Evolutionary conservation across 192 early-diverging fungal genomes (phyloP), one percentile per base, ranked within the genome.

Genomic region (Jimgerdemannia lactiflua): DNA sequence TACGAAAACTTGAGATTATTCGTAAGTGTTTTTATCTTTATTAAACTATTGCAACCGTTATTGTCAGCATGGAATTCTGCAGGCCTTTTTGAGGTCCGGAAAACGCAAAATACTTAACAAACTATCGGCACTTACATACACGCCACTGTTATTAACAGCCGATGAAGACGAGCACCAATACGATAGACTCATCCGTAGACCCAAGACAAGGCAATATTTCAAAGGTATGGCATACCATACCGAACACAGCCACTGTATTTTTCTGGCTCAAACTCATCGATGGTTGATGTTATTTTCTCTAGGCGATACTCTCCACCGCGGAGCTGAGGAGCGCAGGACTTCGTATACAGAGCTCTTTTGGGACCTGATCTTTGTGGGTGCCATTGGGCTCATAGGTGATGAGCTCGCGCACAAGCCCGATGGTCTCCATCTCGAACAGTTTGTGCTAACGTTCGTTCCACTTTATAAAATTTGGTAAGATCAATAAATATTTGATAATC

Each of bases 331-430:
- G 70, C 49, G 76, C 68, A 29, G 4, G 43, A 10, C 67, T 4
- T 73, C 65, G 65, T 65, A 66, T 68, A 74, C 71, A 4, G 76
- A 77, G 73, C 69, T 77, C n/a, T 77, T 77, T 77, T 77, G 72
- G 66, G 76, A 77, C 70, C 70, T 77, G 43, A 74, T 77, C 10
- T 77, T 77, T 69, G 76, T 77, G 11, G 76, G 54, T 8, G 70
- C 73, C 17, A 39, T 74, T 39, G 39, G 64, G 18, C 65, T 64
- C 54, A 64, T 77, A 20, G 72, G 76, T 9, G 39, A 69, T 74
- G 64, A 14, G 9, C 64, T 77, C 11, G 67, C 54, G 3, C 18
- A 10, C 18, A 67, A 71, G 64, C 64, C 73, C 65, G 49, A 43
- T 3, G 18, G 0, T 39, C 4, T 10, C 18, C 40, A 42, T 63